Base-by-base conservation (phyloP, 2,329 filamentous ascomycete species). In the Tympanopsis confertula region DNA sequence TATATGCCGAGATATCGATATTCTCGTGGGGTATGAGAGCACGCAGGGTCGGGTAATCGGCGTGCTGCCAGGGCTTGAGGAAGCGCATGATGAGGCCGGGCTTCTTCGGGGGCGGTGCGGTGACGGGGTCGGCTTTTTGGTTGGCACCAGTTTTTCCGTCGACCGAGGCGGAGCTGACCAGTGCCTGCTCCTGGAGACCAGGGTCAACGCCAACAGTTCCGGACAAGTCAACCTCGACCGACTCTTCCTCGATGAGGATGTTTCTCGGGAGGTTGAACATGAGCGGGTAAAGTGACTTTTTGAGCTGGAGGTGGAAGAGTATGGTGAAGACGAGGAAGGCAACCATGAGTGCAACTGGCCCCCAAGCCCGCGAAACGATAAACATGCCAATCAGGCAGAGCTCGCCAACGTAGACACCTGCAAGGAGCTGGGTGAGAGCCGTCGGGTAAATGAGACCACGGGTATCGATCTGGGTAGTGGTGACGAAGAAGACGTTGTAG, bases 401-500 rank as follows among this genome's bases (percentile, higher is more conserved):
- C 45, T 91, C 78, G 1, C 81, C 75, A 24, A 95, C 68, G 55
- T 96, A 95, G 37, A 93, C 66, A 18, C 89, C 88, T 1, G 82
- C 78, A 19, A 89, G 77, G 35, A 93, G 74, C 41, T 95, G 88
- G 54, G 93, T 81, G 37, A 95, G 66, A 1, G 85, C 88, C 13
- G 81, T 81, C 1, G 86, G 82, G 53, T 94, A 95, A 47, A 86
- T 79, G 13, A 89, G 72, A 13, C 89, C 88, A 52, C 91, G 86
- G 26, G 85, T 94, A 53, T 95, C 87, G 50, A 94, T 79, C 42
- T 75, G 63, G 5, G 82, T 78, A 53, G 91, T 84, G 37, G 79
- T 82, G 24, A 94, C 86, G 56, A 86, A 95, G 37, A 95, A 70
- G 39, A 96, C 61, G 53, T 94, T 93, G 68, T 96, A 94, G n/a